Evolutionary conservation across 169 alveolate species (phyloP), one percentile per base, ranked within the genome.

Genomic region (Plasmodium cynomolgi): DNA sequence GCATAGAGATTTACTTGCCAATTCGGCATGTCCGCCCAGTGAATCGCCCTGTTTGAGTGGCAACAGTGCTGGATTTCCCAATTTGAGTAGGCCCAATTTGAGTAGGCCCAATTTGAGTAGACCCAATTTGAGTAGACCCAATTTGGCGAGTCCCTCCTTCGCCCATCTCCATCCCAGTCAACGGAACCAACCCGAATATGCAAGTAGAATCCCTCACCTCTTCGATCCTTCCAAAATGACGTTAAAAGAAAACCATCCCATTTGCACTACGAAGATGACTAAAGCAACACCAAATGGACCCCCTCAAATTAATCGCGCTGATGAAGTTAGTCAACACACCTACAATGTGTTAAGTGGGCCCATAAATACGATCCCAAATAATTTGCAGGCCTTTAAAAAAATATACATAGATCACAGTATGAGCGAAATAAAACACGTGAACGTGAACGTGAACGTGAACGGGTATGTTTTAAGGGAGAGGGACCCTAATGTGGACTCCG

Each of bases 321-420:
- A 83, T 83, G 72, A 34, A 7, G 20, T 54, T 56, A 62, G 71
- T 31, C 34, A 29, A 8, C 23, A 83, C 34, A 44, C 39, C 23
- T n/a, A 20, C 29, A 58, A 23, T 33, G 72, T 83, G 37, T 13
- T 56, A 83, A 83, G 15, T 29, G 56, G 71, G n/a, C 23, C 41
- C 58, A 83, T 31, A 15, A 79, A 79, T 34, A n/a, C 54, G 17
- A 0, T 15, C 15, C 20, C 23, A 20, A 39, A n/a, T 79, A 39
- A 13, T n/a, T 7, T 39, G 11, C 84, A 79, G 41, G 31, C 29
- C 26, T 39, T 79, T 37, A 79, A 79, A 79, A 79, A 79, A 79
- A 79, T 79, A 79, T 79, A 79, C 41, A 79, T 79, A 79, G 84
- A 81, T 56, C 50, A 81, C 71, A 81, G 68, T 56, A 13, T 20